Evolutionary conservation across 257 asterid genomes (phyloP).

Genomic region (Gynochthodes officinalis): DNA sequence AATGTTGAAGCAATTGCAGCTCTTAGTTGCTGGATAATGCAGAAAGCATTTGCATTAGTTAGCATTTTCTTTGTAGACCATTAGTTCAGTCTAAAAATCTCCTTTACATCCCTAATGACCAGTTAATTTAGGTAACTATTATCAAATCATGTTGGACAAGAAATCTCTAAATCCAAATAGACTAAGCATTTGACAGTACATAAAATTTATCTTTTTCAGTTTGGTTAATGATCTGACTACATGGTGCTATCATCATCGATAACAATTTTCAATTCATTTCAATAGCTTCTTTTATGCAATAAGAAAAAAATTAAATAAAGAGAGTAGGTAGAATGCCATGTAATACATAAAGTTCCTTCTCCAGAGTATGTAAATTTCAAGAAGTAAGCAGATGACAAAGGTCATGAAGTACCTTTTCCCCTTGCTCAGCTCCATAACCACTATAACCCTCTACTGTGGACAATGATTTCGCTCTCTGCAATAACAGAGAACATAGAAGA

Average conservation of each 20-base stretch:
- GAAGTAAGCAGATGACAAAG: background rate
- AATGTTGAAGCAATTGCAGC: conserved; percentile 85
- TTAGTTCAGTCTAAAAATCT: background rate
- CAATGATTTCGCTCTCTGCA: conserved; percentile 65
- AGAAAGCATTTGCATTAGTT: background rate
- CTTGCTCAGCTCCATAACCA: conserved; percentile 99
- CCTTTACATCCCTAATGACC: background rate
- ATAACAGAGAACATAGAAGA: conserved; percentile 11
- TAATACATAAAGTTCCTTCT: background rate
- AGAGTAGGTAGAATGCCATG: background rate
- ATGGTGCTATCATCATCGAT: background rate
- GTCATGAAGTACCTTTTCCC: conserved; percentile 64
- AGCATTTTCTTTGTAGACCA: background rate
- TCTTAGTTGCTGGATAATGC: conserved; percentile 58
- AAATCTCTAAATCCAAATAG: background rate
- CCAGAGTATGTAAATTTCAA: background rate
- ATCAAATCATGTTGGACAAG: background rate
- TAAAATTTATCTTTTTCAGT: too few relatives aligned
- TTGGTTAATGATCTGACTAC: background rate
- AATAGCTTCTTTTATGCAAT: background rate
- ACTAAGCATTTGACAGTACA: background rate
- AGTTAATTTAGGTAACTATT: background rate
- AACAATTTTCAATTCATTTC: background rate
- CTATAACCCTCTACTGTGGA: conserved; percentile 84
- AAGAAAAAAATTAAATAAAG: background rate